Evolutionary conservation across 768 basidiomycete genomes (phyloP).

Genomic region (Crepidotus variabilis): DNA sequence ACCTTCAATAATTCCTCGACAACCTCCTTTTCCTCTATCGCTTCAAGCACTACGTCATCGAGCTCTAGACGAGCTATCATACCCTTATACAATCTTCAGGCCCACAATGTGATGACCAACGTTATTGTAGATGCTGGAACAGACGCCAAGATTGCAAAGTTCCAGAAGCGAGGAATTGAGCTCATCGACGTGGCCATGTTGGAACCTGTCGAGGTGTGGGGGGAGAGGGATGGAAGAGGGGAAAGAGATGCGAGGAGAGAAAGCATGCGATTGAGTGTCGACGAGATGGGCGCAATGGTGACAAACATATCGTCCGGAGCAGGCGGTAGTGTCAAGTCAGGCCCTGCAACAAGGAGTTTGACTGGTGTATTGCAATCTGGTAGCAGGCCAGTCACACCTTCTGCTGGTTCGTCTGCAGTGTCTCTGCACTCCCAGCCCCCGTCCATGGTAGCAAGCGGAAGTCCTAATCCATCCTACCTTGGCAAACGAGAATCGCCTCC

Average conservation of each 20-base stretch:
- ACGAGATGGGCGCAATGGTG: constrained; percentile 23
- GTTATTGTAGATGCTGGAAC: constrained; percentile 86
- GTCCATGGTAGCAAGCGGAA: constrained; percentile 2
- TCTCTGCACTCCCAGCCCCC: constrained; percentile 21
- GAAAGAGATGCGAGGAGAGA: constrained; percentile 21
- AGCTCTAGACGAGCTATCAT: constrained; percentile 65
- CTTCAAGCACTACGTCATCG: constrained; percentile 35
- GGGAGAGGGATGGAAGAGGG: constrained; percentile 21
- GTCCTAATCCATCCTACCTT: not conserved
- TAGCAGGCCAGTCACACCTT: constrained; percentile 17
- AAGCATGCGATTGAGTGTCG: constrained; percentile 27
- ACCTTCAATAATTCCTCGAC: constrained; percentile 34
- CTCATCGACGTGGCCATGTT: constrained; percentile 74
- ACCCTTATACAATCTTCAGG: constrained; percentile 83
- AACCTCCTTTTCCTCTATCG: constrained; percentile 33
- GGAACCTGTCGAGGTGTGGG: constrained; percentile 79
- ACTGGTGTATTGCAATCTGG: constrained; percentile 16
- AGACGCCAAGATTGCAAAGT: constrained; percentile 80
- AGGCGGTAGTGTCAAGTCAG: constrained; percentile 1
- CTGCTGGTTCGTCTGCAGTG: constrained; percentile 23
- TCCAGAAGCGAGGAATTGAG: constrained; percentile 69
- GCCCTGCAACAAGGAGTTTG: constrained; percentile 11
- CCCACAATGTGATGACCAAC: constrained; percentile 85
- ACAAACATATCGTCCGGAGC: constrained; percentile 8
- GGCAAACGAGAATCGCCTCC: not conserved